Conservation (phyloP, 257 asterid genomes). For the Salvia splendens region DNA sequence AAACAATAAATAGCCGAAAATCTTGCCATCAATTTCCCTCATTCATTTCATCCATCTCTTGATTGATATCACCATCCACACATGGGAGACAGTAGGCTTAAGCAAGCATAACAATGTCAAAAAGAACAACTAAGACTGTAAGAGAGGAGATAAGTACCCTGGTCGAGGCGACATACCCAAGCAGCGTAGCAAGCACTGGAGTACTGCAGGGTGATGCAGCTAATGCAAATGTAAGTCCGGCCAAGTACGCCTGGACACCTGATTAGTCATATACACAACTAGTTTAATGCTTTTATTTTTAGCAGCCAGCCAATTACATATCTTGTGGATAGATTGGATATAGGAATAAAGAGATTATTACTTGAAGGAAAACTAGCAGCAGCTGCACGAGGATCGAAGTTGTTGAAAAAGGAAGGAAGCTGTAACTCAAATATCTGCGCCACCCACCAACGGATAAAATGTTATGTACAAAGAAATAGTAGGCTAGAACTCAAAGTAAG, state of each 20-base stretch:
- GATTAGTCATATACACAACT: conserved; percentile 21
- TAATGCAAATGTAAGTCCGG: conserved; percentile 94
- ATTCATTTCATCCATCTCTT: too few species aligned
- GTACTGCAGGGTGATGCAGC: conserved; percentile 95
- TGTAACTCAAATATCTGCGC: conserved; percentile 80
- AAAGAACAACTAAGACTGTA: neutral
- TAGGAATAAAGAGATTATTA: conserved; percentile 36
- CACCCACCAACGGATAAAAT: conserved; percentile 15
- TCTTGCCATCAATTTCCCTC: too few species aligned
- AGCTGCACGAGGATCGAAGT: conserved; percentile 90
- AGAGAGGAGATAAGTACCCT: conserved; percentile 48
- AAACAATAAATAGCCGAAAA: too few species aligned
- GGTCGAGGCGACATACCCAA: conserved; percentile 92
- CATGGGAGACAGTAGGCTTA: neutral
- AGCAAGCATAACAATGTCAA: neutral
- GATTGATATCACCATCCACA: neutral
- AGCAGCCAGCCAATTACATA: neutral
- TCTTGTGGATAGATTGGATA: neutral
- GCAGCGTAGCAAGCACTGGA: conserved; percentile 78
- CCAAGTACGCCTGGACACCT: conserved; percentile 97
- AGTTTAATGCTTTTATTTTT: neutral
- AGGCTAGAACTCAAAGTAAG: conserved; percentile 13
- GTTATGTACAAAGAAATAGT: neutral
- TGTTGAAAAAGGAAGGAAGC: conserved; percentile 88
- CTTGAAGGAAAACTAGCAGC: conserved; percentile 90